These are phyloP conservation scores for Amaranthus cruentus DNA, from an alignment of 148 eudicot genomes.

Conservation along the genomic window DNA sequence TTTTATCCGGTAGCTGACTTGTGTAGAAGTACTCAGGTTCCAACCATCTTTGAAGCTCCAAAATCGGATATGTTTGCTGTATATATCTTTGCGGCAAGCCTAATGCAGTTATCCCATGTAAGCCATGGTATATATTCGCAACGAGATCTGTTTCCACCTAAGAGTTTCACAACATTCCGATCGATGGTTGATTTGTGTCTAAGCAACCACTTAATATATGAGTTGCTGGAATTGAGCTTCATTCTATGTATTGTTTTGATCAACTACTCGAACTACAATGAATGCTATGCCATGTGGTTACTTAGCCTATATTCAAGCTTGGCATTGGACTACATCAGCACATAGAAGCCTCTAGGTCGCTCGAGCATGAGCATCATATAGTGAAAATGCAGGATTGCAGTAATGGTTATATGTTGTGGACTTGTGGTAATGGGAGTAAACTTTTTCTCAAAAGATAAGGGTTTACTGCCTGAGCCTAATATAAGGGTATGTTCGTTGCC, in stretches of 20 bases:
- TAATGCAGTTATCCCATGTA: constrained; percentile 20
- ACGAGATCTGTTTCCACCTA: constrained; percentile 24
- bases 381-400: too few species aligned
- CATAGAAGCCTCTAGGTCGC: too few species aligned
- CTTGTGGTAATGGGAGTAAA: too few species aligned
- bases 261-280: too few species aligned
- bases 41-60: constrained; percentile 22
- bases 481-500: too few species aligned
- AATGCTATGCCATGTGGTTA: too few species aligned
- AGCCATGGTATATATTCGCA: constrained; percentile 17
- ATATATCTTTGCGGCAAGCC: constrained; percentile 13
- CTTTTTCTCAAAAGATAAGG: too few species aligned
- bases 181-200: constrained; percentile 19
- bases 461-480: too few species aligned
- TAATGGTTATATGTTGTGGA: too few species aligned
- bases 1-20: constrained; percentile 16
- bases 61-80: constrained; percentile 19
- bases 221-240: constrained; percentile 20
- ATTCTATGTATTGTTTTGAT: neutral
- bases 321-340: too few species aligned
- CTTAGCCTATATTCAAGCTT: too few species aligned
- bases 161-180: constrained; percentile 23
- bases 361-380: too few species aligned
- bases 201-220: constrained; percentile 14
- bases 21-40: constrained; percentile 15